A percentile compares a stretch with the other conserved stretches of the same genome.
Conservation (phyloP, 805 yeast genomes). For the Yamadazyma philogaea region DNA sequence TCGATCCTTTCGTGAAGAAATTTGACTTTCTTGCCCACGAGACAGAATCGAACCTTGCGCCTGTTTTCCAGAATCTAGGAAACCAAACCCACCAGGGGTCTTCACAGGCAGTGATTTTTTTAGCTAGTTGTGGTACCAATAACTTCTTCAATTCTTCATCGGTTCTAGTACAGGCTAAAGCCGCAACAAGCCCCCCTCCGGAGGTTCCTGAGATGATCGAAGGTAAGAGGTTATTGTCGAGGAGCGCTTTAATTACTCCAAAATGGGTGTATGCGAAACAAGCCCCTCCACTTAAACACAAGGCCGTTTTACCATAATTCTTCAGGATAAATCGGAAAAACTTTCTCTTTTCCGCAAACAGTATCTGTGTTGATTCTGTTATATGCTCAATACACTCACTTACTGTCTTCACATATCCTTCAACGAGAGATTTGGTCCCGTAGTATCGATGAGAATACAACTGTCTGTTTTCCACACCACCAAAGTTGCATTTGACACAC, state of each 20-base stretch:
- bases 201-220: conserved; percentile 72
- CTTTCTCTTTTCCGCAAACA: conserved; percentile 40
- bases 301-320: conserved; percentile 69
- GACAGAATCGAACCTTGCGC: conserved; percentile 73
- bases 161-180: conserved; percentile 65
- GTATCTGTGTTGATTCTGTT: conserved; percentile 33
- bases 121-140: conserved; percentile 58
- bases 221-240: conserved; percentile 67
- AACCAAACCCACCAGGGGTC: conserved; percentile 60
- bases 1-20: conserved; percentile 72
- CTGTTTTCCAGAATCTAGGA: conserved; percentile 66
- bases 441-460: conserved; percentile 71
- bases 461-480: conserved; percentile 71
- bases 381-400: conserved; percentile 45
- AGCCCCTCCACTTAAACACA: conserved; percentile 78
- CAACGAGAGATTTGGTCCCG: conserved; percentile 66
- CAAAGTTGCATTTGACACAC: conserved; percentile 70
- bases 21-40: conserved; percentile 68
- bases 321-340: conserved; percentile 57
- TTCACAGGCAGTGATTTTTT: conserved; percentile 65
- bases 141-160: conserved; percentile 59
- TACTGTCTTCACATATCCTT: conserved; percentile 53
- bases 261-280: conserved; percentile 74
- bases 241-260: conserved; percentile 68
- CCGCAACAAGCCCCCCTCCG: conserved; percentile 79